Evolutionary conservation across 176 grass and related monocot species (phyloP).

Genomic region (Triticum dicoccoides): DNA sequence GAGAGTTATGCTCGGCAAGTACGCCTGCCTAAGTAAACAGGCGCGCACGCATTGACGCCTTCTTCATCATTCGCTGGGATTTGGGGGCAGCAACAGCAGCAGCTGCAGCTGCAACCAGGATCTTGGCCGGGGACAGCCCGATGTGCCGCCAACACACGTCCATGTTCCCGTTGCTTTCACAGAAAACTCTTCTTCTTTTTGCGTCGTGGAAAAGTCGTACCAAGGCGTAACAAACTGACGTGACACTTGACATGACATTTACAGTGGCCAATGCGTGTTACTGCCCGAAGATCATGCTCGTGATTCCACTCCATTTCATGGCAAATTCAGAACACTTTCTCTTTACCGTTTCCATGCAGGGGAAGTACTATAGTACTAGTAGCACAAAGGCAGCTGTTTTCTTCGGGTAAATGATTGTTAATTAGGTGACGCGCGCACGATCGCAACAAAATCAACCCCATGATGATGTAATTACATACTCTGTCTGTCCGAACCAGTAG

Average conservation of each 20-base stretch:
- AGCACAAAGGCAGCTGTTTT: not conserved
- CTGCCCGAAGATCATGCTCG: not conserved
- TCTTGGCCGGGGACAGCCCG: not conserved
- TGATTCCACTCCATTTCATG: not conserved
- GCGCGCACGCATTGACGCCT: conserved; percentile 8
- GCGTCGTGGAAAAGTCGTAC: not conserved
- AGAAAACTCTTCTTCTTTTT: not conserved
- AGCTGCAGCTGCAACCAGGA: not conserved
- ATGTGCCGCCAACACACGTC: not conserved
- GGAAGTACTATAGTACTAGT: not conserved
- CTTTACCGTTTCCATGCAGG: not conserved
- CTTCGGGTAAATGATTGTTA: not conserved
- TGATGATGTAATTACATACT: conserved; percentile 32
- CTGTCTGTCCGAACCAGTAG: not conserved
- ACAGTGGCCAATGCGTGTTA: not conserved
- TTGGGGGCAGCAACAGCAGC: not conserved
- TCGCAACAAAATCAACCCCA: conserved; percentile 9
- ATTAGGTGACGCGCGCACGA: conserved; percentile 11
- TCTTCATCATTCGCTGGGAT: not conserved
- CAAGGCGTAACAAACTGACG: not conserved
- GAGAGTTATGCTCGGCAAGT: conserved; percentile 36
- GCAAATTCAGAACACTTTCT: not conserved
- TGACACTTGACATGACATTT: not conserved
- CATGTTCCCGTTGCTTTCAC: conserved; percentile 12
- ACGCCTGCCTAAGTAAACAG: not conserved